Evolutionary conservation across 495 filamentous ascomycete species (phyloP).

Genomic region (Bacidia rubella): DNA sequence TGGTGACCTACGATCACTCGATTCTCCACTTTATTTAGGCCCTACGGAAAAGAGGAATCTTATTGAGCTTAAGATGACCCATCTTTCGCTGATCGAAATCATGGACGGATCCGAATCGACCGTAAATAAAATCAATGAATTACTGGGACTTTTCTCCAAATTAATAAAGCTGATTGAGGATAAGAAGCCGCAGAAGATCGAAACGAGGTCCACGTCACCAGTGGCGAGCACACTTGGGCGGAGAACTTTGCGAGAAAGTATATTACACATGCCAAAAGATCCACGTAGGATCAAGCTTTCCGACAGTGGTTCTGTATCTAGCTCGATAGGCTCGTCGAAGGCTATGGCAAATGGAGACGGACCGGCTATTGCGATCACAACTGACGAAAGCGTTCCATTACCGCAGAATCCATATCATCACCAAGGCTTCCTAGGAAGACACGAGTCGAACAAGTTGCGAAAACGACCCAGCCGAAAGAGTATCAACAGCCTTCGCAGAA

Average conservation of each 20-base stretch:
- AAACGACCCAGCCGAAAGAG: slow-evolving; percentile 31
- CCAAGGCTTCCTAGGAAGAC: slow-evolving; percentile 19
- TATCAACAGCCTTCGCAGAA: slow-evolving; percentile 27
- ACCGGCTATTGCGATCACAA: slow-evolving; percentile 37
- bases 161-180: slow-evolving; percentile 52
- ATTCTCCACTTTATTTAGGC: slow-evolving; percentile 48
- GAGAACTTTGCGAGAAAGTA: slow-evolving; percentile 59
- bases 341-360: slow-evolving; percentile 12
- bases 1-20: slow-evolving; percentile 9
- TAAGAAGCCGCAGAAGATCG: slow-evolving; percentile 14
- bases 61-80: slow-evolving; percentile 86
- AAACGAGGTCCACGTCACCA: slow-evolving; percentile 28
- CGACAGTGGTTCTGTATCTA: background rate
- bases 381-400: slow-evolving; percentile 23
- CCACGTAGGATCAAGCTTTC: slow-evolving; percentile 1
- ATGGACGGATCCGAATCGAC: slow-evolving; percentile 69
- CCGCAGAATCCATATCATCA: slow-evolving; percentile 14
- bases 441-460: slow-evolving; percentile 33
- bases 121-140: slow-evolving; percentile 67
- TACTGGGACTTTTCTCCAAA: slow-evolving; percentile 66
- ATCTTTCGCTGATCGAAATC: slow-evolving; percentile 70
- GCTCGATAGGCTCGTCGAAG: slow-evolving; percentile 7
- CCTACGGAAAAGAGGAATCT: slow-evolving; percentile 67
- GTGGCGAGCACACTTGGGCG: slow-evolving; percentile 55
- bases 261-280: slow-evolving; percentile 49